These are phyloP conservation scores for Cinnamomum micranthum DNA, from an alignment of 164 flowering plant species.

Conservation along the genomic window DNA sequence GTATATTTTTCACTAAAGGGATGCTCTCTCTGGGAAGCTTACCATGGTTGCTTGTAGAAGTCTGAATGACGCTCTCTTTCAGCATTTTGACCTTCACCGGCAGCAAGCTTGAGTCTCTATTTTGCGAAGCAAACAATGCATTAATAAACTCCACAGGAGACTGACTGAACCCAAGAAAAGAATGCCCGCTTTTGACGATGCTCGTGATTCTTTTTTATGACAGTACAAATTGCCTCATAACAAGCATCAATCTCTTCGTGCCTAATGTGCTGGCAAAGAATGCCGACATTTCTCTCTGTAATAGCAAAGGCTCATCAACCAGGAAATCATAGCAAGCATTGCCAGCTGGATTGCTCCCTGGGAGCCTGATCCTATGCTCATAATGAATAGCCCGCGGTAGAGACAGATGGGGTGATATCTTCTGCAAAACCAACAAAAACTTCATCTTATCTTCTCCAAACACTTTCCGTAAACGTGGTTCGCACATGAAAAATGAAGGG, in stretches of 20 bases:
- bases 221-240: conserved; percentile 61
- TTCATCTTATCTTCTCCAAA: conserved; percentile 84
- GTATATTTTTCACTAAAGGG: background rate
- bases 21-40: conserved; percentile 12
- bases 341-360: conserved; percentile 68
- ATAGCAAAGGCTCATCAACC: conserved; percentile 67
- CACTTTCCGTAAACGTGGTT: conserved; percentile 68
- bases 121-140: conserved; percentile 75
- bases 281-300: conserved; percentile 61
- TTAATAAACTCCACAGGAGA: conserved; percentile 91
- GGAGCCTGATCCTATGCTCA: conserved; percentile 78
- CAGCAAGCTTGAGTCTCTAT: conserved; percentile 76
- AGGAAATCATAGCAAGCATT: conserved; percentile 75
- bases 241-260: conserved; percentile 69
- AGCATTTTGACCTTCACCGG: conserved; percentile 61
- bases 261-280: conserved; percentile 54
- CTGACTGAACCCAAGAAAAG: conserved; percentile 87
- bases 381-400: conserved; percentile 66
- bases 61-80: conserved; percentile 70
- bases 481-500: conserved; percentile 61
- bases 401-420: conserved; percentile 60
- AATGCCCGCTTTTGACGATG: conserved; percentile 70
- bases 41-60: conserved; percentile 86
- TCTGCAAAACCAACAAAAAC: conserved; percentile 56
- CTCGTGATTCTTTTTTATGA: conserved; percentile 75